Evolutionary conservation across 345 rosid genomes (phyloP), one percentile per base, ranked within the genome.

Genomic region (Melaleuca alternifolia): DNA sequence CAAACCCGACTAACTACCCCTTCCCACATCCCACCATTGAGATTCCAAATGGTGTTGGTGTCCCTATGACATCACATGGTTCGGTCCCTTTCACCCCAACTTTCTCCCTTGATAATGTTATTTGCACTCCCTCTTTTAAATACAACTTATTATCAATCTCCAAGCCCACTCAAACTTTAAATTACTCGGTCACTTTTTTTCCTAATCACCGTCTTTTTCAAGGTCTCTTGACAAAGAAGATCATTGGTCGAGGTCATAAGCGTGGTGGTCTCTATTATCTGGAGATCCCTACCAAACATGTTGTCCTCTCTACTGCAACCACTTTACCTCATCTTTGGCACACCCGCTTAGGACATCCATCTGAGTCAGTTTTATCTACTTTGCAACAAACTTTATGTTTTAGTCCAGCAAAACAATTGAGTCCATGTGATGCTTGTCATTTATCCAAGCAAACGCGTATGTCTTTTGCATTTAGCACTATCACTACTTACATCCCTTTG

Each of bases 381-480:
- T 59, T n/a, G 16, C 33, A 59, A n/a, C 18, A 59, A n/a, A 59
- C 37, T 81, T 81, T 41, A 33, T 46, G n/a, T 24, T 81, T 81
- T n/a, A 81, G 14, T 11, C 51, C 0, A 81, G 0, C 14, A 81
- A n/a, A 11, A 6, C 8, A 41, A 81, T 46, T 2, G 0, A 41
- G 28, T 59, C 4, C 11, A 3, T 81, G 83, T 46, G 83, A 81
- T 81, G 7, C 30, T 23, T 51, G 46, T 50, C 46, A 50, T 50
- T 10, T 30, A 52, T 30, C 7, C 12, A 83, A 83, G 13, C 61
- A 83, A 83, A 83, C 0, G 0, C 46, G 2, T 24, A 1, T 52
- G 5, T 52, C 20, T 50, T 52, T 83, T 83, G 3, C 33, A 7
- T 50, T 41, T 20, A 52, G 65, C 18, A 21, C 2, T 28, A 75